phyloP scores from a whole-genome alignment of 768 basidiomycete genomes.

The Kwoniella botswanensis region DNA sequence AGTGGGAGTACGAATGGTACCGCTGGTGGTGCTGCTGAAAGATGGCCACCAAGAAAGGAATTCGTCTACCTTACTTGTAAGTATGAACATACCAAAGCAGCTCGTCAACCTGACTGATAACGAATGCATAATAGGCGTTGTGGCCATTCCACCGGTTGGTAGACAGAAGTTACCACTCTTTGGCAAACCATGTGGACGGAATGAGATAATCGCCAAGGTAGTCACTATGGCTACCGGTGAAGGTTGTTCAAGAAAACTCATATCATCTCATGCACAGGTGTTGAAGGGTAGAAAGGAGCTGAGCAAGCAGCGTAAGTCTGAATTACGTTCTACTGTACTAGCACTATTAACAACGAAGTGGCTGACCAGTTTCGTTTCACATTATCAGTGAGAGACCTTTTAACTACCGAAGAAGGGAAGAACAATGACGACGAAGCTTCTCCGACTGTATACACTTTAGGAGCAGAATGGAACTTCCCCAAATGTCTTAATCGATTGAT shows the following conservation, averaged over 20 bases:
- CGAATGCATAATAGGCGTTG: constrained; percentile 12
- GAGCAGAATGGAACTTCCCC: constrained; percentile 20
- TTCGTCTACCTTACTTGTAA: constrained; percentile 22
- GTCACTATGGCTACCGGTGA: constrained; percentile 52
- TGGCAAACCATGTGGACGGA: constrained; percentile 56
- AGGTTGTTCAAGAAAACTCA: constrained; percentile 54
- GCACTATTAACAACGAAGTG: background rate
- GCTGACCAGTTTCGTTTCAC: background rate
- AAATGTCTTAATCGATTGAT: constrained; percentile 18
- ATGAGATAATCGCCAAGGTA: constrained; percentile 58
- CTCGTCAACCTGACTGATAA: background rate
- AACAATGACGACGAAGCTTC: constrained; percentile 19
- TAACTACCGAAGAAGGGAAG: constrained; percentile 20
- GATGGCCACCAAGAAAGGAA: constrained; percentile 20
- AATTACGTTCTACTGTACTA: too few relatives aligned
- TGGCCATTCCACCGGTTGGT: constrained; percentile 43
- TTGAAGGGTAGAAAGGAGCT: constrained; percentile 47
- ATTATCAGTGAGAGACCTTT: constrained; percentile 20
- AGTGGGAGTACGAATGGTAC: constrained; percentile 6
- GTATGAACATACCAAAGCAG: background rate
- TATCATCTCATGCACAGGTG: constrained; percentile 58
- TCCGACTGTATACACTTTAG: constrained; percentile 12
- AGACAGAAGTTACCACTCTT: constrained; percentile 54
- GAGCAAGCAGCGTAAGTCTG: constrained; percentile 24
- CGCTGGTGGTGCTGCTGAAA: background rate